Conservation (phyloP, 805 yeast species). For the Dipodascus geniculatus region DNA sequence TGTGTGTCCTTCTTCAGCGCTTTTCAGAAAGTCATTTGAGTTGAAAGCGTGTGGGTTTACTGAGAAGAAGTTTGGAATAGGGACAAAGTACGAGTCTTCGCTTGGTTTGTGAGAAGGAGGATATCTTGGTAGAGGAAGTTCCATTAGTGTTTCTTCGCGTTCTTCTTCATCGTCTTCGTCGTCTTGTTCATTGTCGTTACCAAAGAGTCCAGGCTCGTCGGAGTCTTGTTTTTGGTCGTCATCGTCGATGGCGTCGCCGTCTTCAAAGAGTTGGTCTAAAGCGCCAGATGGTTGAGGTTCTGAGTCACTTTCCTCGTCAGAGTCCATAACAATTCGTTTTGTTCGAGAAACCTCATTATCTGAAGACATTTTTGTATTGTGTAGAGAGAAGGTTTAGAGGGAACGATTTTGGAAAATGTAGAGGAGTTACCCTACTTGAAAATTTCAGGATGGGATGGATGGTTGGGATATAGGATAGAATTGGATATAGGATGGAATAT, state of each 20-base stretch:
- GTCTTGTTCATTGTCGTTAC: slow-evolving; percentile 12
- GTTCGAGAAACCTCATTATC: slow-evolving; percentile 3
- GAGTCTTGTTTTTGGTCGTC: slow-evolving; percentile 12
- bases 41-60: slow-evolving; percentile 85
- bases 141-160: slow-evolving; percentile 20
- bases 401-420: not conserved
- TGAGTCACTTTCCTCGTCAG: slow-evolving; percentile 6
- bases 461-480: too few relatives aligned
- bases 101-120: slow-evolving; percentile 18
- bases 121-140: slow-evolving; percentile 25
- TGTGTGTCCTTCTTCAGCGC: slow-evolving; percentile 28
- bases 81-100: slow-evolving; percentile 35
- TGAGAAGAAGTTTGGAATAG: slow-evolving; percentile 71
- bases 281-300: not conserved
- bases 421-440: not conserved
- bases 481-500: too few relatives aligned
- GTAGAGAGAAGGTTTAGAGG: not conserved
- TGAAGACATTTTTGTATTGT: slow-evolving; percentile 3
- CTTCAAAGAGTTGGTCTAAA: slow-evolving; percentile 5
- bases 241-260: slow-evolving; percentile 9
- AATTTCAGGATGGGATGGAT: too few relatives aligned
- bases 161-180: slow-evolving; percentile 13
- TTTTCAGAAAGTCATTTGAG: slow-evolving; percentile 50
- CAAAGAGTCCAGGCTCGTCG: slow-evolving; percentile 13
- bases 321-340: slow-evolving; percentile 8